Evolutionary conservation across 2,329 filamentous ascomycete species (phyloP), one percentile per base, ranked within the genome.

Genomic region (Colletotrichum aenigma): DNA sequence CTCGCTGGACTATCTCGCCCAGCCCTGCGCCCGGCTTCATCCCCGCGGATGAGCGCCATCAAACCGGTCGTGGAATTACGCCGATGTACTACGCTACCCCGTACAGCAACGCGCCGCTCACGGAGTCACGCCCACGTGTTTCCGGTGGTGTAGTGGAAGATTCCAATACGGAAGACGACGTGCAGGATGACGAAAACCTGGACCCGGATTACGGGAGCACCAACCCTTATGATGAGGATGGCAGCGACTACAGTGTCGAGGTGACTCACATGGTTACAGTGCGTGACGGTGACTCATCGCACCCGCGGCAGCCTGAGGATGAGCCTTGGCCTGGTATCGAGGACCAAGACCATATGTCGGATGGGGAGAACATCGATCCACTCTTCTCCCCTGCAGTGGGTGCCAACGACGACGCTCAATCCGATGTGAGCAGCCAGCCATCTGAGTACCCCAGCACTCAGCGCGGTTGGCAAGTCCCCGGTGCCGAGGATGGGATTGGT

Each of bases 11-110:
- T 73, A 85, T 84, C 34, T 90, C 84, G 71, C 88, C 84, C 64
- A 90, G 84, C 79, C 85, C 87, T 6, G 82, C 84, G 76, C 85
- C 84, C 6, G 80, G 84, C 36, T 81, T 73, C 18, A 68, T 77
- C 5, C 71, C 80, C 6, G 72, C 83, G 6, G 81, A 81, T 7
- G 84, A 86, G 60, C 82, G 82, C 68, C 78, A 82, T 79, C 80
- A 73, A 79, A 83, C 80, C 74, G 80, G 82, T 69, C 83, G 88
- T 36, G 83, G 83, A 16, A 87, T 86, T 15, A 91, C 89, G 1
- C 93, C 93, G 0, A 92, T 92, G 78, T 92, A 92, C n/a, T 96
- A 96, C 80, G 93, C 93, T 4, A 96, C 94, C 1, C 94, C 94
- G 0, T 89, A 93, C 81, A 95, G 93, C 80, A 93, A 92, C 76